phyloP scores from a whole-genome alignment of 441 rosid species.

The Sinapis alba region DNA sequence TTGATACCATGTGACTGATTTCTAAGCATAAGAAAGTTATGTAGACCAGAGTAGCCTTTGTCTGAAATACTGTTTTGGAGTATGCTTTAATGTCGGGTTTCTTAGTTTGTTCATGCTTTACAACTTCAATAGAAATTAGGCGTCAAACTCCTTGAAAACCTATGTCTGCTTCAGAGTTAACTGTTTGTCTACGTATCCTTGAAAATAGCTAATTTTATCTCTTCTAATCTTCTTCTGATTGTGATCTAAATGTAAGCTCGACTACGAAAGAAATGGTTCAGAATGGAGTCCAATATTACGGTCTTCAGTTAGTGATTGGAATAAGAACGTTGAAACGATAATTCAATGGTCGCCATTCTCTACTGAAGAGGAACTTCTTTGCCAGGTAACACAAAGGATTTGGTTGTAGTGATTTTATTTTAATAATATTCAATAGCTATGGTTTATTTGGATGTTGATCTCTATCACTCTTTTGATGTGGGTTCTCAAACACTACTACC shows the following conservation, averaged over 20 bases:
- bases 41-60: not conserved
- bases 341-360: conserved; percentile 85
- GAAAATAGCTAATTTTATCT: not conserved
- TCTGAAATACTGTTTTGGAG: not conserved
- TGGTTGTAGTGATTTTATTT: not conserved
- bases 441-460: not conserved
- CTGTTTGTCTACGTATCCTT: not conserved
- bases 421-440: not conserved
- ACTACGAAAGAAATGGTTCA: conserved; percentile 58
- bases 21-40: not conserved
- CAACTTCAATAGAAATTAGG: not conserved
- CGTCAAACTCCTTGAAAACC: conserved; percentile 9
- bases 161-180: not conserved
- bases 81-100: not conserved
- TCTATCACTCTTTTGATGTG: conserved; percentile 7
- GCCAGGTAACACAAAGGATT: conserved; percentile 57
- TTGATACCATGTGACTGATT: not conserved
- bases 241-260: conserved; percentile 61
- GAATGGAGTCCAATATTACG: conserved; percentile 69
- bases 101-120: not conserved
- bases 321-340: conserved; percentile 67
- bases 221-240: conserved; percentile 33
- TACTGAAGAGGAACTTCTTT: conserved; percentile 71
- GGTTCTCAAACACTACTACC: not conserved
- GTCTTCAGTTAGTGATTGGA: conserved; percentile 64